Base-by-base conservation (phyloP, 441 rosid genomes). In the Populus hybrid region DNA sequence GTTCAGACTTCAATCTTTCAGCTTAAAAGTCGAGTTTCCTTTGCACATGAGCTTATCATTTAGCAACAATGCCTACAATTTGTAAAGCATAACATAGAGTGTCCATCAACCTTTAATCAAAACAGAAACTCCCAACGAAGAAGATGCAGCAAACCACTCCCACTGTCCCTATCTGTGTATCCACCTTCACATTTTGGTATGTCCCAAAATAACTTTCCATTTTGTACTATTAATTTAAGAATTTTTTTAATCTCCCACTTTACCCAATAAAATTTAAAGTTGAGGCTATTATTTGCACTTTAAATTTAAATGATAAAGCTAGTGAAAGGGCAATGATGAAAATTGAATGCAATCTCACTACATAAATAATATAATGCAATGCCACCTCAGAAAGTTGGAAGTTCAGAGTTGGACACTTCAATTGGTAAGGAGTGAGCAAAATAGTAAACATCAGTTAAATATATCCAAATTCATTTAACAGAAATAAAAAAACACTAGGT, bases 1-100 rank as follows among this genome's bases (percentile, higher is more conserved):
- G 59, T 46, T 46, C 57, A 46, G 20, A 46, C 20, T 50, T 69
- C 70, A 69, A 74, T 78, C 67, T 24, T 71, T 81, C 34, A 26
- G 8, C 12, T 65, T 34, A 7, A 79, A 42, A 23, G 21, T n/a
- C 26, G 30, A 63, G 63, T 30, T 63, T n/a, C 75, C 30, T 34
- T 26, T 54, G 75, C 26, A 71, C 59, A 64, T 8, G 5, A 77
- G 24, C 36, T 11, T 68, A 69, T 34, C 38, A 66, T 59, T 79
- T 67, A 21, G 70, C 69, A 50, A 65, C 20, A 14, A 32, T 59
- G 57, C 59, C 28, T 67, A 14, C 28, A 38, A 28, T 11, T 59
- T 14, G 21, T 11, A 46, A 72, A 57, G 50, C 66, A 69, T 9
- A 36, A 68, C 35, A 26, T 38, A 38, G 20, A 67, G 34, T 8